Percentiles rank a stretch among this genome's conserved stretches.
These are phyloP conservation scores for Gossypium stocksii DNA, from an alignment of 345 rosid genomes.

Conservation along the genomic window DNA sequence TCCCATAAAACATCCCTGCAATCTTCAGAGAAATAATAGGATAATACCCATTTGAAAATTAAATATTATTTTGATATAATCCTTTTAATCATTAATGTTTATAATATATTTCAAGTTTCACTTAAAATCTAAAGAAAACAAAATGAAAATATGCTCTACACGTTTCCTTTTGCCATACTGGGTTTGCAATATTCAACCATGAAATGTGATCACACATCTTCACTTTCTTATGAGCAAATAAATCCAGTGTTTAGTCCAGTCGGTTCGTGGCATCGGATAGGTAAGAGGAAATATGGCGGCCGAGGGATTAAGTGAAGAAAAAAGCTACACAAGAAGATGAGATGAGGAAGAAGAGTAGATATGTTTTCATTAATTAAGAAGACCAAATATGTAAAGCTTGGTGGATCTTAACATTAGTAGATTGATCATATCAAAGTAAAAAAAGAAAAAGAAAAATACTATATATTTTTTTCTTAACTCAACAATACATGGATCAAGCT, in stretches of 20 bases:
- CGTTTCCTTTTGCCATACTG: neutral
- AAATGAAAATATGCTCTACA: neutral
- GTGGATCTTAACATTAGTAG: neutral
- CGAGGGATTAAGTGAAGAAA: neutral
- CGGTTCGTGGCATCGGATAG: too few species aligned
- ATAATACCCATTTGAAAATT: neutral
- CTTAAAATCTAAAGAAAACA: slow-evolving; percentile 6
- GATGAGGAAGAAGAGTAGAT: neutral
- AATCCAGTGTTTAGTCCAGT: too few species aligned
- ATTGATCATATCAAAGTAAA: neutral
- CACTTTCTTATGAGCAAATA: neutral
- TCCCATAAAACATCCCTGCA: neutral
- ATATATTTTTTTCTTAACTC: neutral
- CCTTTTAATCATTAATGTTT: neutral
- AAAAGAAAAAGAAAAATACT: neutral
- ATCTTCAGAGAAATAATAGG: neutral
- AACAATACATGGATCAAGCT: neutral
- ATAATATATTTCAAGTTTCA: neutral
- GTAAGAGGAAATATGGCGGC: too few species aligned
- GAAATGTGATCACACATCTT: neutral
- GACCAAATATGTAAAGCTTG: neutral
- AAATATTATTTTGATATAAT: neutral
- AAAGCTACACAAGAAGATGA: neutral
- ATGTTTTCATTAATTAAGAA: neutral
- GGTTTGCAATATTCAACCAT: neutral